Base-by-base conservation (phyloP, 768 basidiomycete species). In the Leccinellum luteum region DNA sequence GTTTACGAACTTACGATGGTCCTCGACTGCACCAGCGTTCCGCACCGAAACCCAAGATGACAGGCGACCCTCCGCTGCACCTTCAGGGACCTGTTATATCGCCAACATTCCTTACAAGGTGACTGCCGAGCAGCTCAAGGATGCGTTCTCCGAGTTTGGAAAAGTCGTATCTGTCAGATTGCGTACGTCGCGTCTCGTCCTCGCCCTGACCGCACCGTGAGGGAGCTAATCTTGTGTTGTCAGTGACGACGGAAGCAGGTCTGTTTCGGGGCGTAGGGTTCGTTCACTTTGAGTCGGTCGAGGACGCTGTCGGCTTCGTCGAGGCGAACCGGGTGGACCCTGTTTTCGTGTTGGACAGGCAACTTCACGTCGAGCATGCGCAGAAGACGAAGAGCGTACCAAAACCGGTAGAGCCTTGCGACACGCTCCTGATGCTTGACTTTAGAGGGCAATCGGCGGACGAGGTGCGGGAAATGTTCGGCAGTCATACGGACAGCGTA, bases 71-170 rank as follows among this genome's bases (percentile, higher is more conserved):
- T 15, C 27, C 21, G 28, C 1, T 31, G 53, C 68, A 17, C 79
- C 80, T 6, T 70, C 67, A n/a, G 69, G 69, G 10, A 73, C 71
- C 3, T 63, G 85, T 51, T 85, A 70, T 45, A 61, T 83, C 31
- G 79, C 76, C 9, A 85, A 85, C 60, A n/a, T 85, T n/a, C 81
- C 83, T 50, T 89, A 72, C 66, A 71, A 63, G 17, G 63, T 71
- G 38, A 76, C 74, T 2, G 78, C 75, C 58, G 68, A 66, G 21
- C 74, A 82, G 47, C 49, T 85, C 12, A 56, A 68, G 41, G 73
- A 76, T 4, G 70, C 73, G 17, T 79, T 84, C 61, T 67, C 63
- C 21, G 65, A 73, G 25, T 83, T 78, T 62, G 84, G 83, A 8
- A 56, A 68, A 21, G 58, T 85, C 41, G 55, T 55, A 35, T 60